A percentile compares a stretch with the other conserved stretches of the same genome.
Conservation (phyloP, 2,329 filamentous ascomycete genomes). For the Dactylellina cionopaga region DNA sequence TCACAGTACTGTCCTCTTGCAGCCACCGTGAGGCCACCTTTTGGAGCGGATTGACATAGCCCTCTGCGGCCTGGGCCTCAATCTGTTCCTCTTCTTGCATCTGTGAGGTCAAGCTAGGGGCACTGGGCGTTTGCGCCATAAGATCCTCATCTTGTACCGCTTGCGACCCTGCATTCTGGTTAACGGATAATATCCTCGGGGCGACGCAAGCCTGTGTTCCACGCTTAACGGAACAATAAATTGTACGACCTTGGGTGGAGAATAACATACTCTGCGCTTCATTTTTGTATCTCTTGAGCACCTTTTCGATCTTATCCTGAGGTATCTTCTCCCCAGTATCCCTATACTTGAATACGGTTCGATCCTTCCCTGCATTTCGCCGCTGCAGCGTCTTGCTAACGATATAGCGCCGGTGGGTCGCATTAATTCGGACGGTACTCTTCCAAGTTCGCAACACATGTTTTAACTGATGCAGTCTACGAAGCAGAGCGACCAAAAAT, state of each 20-base stretch:
- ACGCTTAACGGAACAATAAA: too few species aligned
- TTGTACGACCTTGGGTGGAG: too few species aligned
- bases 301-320: constrained; percentile 44
- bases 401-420: constrained; percentile 45
- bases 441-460: constrained; percentile 48
- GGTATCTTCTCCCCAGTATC: constrained; percentile 46
- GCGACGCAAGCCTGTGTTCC: too few species aligned
- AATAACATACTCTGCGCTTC: constrained; percentile 38
- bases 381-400: constrained; percentile 41
- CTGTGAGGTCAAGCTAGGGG: constrained; percentile 25
- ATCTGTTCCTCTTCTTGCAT: not conserved
- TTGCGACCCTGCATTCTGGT: constrained; percentile 5
- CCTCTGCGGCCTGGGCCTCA: too few species aligned
- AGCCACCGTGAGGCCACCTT: constrained; percentile 36
- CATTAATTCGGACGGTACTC: constrained; percentile 46
- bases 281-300: constrained; percentile 46
- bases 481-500: constrained; percentile 5
- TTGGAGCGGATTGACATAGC: constrained; percentile 19
- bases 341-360: constrained; percentile 40
- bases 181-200: constrained; percentile 1
- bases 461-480: constrained; percentile 49
- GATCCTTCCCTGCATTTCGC: constrained; percentile 33
- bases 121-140: constrained; percentile 36
- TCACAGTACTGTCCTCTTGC: constrained; percentile 36
- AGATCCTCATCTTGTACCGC: constrained; percentile 17